Base-by-base conservation (phyloP, 768 basidiomycete species). In the Solioccasus polychromus region DNA sequence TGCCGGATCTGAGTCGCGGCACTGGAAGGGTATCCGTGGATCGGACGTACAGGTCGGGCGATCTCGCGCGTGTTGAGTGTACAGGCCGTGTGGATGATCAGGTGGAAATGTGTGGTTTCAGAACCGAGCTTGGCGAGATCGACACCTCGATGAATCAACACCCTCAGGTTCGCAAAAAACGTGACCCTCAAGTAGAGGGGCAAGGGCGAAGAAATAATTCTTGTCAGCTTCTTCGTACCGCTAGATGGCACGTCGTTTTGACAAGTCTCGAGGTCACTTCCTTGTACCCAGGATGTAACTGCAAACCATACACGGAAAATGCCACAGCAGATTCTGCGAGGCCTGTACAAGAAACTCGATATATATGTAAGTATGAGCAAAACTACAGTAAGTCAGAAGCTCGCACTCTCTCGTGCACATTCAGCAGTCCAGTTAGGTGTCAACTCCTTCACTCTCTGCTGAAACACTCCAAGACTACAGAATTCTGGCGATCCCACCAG, bases 141-240 rank as follows among this genome's bases (percentile, higher is more conserved):
- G 96, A 99, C 64, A 96, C 90, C 0, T 85, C 95, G 69, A 81
- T 99, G 45, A 89, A 87, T 56, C 85, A 93, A 59, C 94, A 98
- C 62, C 87, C 91, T 8, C 78, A 92, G n/a, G 82, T 99, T 3
- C 75, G 95, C n/a, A 96, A 98, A 70, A n/a, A 99, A 99, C 63
- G 94, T 99, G 42, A 98, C 96, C 2, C 78, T 98, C 30, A 94
- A 98, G 34, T 73, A 94, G 54, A 75, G 95, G 63, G 95, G 98
- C 72, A 98, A 98, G 73, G 92, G 97, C 68, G 96, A 98, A 68
- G 96, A 99, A 71, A 98, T 98, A 73, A 93, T 97, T 26, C 80
- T 99, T 23, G 88, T 99, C 51, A 91, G 88, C 66, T 99, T 98
- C 66, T 91, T 99, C 55, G 96, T 99, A 14, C 95, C 96, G 11